phyloP scores from a whole-genome alignment of 306 rosid genomes.

The Vicia sativa region DNA sequence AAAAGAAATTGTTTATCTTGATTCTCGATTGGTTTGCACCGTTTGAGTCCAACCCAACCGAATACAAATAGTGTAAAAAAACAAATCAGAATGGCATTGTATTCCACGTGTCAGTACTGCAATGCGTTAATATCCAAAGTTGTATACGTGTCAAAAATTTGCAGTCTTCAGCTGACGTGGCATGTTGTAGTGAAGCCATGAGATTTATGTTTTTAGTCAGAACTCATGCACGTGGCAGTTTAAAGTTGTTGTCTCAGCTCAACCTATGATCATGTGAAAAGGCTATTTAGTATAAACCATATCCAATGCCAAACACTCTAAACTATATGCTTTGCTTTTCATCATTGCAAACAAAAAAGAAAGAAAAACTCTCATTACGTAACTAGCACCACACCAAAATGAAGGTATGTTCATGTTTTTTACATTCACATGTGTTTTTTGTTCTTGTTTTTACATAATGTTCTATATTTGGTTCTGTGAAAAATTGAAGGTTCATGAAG shows the following conservation, averaged over 20 bases:
- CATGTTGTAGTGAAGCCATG: slow-evolving; percentile 37
- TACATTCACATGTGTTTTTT: neutral
- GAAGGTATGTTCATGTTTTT: slow-evolving; percentile 57
- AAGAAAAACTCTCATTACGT: slow-evolving; percentile 18
- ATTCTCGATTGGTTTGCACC: slow-evolving; percentile 34
- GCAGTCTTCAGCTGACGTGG: slow-evolving; percentile 37
- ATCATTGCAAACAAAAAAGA: neutral
- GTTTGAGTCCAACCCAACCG: slow-evolving; percentile 38
- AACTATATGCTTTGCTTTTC: slow-evolving; percentile 34
- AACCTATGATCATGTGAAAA: slow-evolving; percentile 29
- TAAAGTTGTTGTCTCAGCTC: slow-evolving; percentile 29
- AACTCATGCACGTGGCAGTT: slow-evolving; percentile 55
- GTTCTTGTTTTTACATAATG: neutral
- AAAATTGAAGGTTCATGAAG: slow-evolving; percentile 42
- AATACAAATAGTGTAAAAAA: slow-evolving; percentile 7
- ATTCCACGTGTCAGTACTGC: slow-evolving; percentile 50
- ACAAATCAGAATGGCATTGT: neutral
- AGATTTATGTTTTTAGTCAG: slow-evolving; percentile 18
- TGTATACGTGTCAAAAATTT: slow-evolving; percentile 43
- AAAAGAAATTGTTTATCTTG: neutral
- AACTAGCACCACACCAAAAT: slow-evolving; percentile 47
- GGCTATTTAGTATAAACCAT: slow-evolving; percentile 36
- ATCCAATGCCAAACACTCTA: slow-evolving; percentile 19
- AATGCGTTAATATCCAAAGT: slow-evolving; percentile 12
- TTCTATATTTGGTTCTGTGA: neutral